Evolutionary conservation across 2,329 filamentous ascomycete genomes (phyloP), one percentile per base, ranked within the genome.

Genomic region (Dactylellina parvicollis): DNA sequence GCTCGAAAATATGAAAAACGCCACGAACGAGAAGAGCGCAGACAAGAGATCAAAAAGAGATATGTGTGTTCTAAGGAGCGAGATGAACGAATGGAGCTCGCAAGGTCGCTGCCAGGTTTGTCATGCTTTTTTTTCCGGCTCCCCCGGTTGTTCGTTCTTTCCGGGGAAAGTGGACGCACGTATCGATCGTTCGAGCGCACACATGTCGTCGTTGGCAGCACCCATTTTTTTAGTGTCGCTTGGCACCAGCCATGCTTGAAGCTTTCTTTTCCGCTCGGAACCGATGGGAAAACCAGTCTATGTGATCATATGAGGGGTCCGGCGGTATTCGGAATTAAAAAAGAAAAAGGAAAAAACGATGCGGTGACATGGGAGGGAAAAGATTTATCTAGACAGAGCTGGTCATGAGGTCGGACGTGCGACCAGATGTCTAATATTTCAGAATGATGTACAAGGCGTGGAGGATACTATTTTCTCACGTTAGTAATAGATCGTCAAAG

Each of bases 371-470:
- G n/a, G n/a, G n/a, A n/a, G n/a, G n/a, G 47, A 47, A 52, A 49
- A 40, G 32, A 47, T 52, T n/a, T n/a, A n/a, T 9, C 38, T 16
- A 54, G n/a, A 50, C 28, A 28, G n/a, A 30, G 42, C 62, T 34
- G 47, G 46, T 60, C 36, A 54, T 42, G 49, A 8, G 42, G n/a
- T n/a, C n/a, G n/a, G n/a, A n/a, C n/a, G n/a, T n/a, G 49, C 40
- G 44, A 36, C 22, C 8, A 22, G 34, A 12, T 52, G 36, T 60
- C 75, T 73, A 75, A 59, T 77, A 77, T 42, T 75, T 75, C 56
- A 76, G 47, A 65, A 76, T 76, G 74, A 86, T 87, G 76, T 88
- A 96, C 84, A 96, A 83, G 75, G 92, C 92, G 85, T 96, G 92
- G 82, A 96, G 92, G 84, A 96, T 93, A 82, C 92, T 91, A 81